These are phyloP conservation scores for Rhodotorula sp. DNA, from an alignment of 1,284 basidiomycete genomes.

Conservation along the genomic window DNA sequence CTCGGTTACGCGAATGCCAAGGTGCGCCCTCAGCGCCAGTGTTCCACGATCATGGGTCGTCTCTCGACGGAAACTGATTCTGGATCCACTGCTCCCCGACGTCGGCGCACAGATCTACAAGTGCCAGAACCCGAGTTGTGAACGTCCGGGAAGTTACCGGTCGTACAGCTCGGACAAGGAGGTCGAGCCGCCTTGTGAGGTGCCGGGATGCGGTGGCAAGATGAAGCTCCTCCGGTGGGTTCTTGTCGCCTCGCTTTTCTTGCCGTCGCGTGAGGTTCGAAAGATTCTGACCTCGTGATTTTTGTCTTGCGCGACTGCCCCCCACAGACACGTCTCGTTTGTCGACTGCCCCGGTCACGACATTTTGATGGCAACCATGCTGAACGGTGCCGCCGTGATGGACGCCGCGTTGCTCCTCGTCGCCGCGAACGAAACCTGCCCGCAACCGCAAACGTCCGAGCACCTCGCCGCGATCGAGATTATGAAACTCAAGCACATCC, in stretches of 20 bases:
- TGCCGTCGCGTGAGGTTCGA: not conserved
- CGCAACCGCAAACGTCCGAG: conserved; percentile 97
- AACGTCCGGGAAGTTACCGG: conserved; percentile 87
- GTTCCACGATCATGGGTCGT: not conserved
- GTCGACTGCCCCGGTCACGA: conserved; percentile 65
- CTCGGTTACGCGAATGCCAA: conserved; percentile 97
- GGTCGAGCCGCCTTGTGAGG: conserved; percentile 86
- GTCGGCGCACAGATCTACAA: conserved; percentile 73
- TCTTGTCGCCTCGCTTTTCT: not conserved
- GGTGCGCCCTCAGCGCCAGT: not conserved
- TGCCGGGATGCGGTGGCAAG: conserved; percentile 80
- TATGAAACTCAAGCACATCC: conserved; percentile 98
- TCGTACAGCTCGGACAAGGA: conserved; percentile 94
- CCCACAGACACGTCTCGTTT: conserved; percentile 80
- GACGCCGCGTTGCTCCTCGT: conserved; percentile 93
- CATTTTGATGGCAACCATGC: conserved; percentile 97
- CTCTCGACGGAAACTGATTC: not conserved
- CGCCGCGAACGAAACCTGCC: conserved; percentile 97
- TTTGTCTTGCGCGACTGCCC: not conserved
- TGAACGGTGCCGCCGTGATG: conserved; percentile 99
- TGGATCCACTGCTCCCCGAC: not conserved
- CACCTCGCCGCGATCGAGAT: conserved; percentile 98
- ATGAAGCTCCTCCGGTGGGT: conserved; percentile 76
- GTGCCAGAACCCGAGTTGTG: conserved; percentile 89
- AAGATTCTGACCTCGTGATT: not conserved